A percentile compares a stretch with the other conserved stretches of the same genome.
Evolutionary conservation across 805 yeast genomes (phyloP).

Genomic region (Grigorovia transvaalensis): DNA sequence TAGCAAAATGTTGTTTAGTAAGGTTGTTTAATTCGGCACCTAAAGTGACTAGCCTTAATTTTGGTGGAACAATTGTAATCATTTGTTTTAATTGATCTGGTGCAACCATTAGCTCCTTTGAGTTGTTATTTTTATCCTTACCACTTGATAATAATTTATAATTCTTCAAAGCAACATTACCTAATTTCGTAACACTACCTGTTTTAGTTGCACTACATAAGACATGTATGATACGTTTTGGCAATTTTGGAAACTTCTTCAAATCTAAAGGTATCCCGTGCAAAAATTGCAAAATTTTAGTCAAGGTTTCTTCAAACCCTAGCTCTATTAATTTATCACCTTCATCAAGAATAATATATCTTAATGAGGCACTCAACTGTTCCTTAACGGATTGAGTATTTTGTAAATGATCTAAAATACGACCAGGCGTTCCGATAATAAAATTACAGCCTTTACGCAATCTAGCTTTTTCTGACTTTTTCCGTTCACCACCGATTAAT

Average conservation of each 20-base stretch:
- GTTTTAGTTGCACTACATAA: conserved; percentile 93
- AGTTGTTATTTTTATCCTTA: conserved; percentile 29
- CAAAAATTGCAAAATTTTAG: conserved; percentile 57
- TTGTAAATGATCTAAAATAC: conserved; percentile 88
- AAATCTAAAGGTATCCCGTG: conserved; percentile 34
- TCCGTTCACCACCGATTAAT: conserved; percentile 97
- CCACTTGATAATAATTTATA: conserved; percentile 55
- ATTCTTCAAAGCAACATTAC: conserved; percentile 61
- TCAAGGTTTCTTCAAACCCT: conserved; percentile 90
- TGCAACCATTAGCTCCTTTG: conserved; percentile 51
- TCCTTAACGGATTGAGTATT: conserved; percentile 67
- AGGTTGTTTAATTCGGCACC: conserved; percentile 53
- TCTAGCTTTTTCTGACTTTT: conserved; percentile 92
- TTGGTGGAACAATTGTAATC: conserved; percentile 82
- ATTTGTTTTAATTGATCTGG: conserved; percentile 88
- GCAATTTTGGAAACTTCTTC: conserved; percentile 44
- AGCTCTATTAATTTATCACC: conserved; percentile 93
- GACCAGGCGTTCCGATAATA: conserved; percentile 95
- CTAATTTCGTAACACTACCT: conserved; percentile 66
- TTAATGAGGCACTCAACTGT: conserved; percentile 45
- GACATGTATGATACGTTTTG: conserved; percentile 61
- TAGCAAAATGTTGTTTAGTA: conserved; percentile 21
- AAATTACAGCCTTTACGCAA: conserved; percentile 91
- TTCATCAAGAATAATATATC: conserved; percentile 91
- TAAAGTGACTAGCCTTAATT: conserved; percentile 73